Conservation (phyloP, 805 yeast genomes). For the Candida ficus region DNA sequence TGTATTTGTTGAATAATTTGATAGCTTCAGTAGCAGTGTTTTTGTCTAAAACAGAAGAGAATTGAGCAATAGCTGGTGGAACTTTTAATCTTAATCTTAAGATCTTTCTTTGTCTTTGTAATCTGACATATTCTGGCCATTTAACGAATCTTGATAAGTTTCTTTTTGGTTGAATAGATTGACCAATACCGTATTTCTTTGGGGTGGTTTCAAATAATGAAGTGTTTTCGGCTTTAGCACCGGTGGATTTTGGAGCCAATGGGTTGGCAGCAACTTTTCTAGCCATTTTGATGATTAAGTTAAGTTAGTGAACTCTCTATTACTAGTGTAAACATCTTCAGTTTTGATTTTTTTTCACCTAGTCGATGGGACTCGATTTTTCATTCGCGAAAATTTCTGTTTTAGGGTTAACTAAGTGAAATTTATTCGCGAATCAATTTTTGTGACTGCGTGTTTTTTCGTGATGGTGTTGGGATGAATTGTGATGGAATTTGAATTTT, state of each 20-base stretch:
- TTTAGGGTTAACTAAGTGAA: not conserved
- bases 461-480: not conserved
- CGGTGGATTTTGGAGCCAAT: conserved; percentile 78
- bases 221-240: conserved; percentile 61
- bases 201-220: conserved; percentile 89
- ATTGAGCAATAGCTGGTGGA: conserved; percentile 98
- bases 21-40: conserved; percentile 97
- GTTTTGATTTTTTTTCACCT: conserved; percentile 2
- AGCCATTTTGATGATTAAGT: conserved; percentile 1
- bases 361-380: not conserved
- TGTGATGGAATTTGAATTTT: no score
- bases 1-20: conserved; percentile 97
- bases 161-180: conserved; percentile 90
- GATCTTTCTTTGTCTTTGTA: conserved; percentile 98
- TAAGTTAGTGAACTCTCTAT: not conserved
- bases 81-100: conserved; percentile 94
- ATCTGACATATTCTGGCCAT: conserved; percentile 98
- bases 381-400: not conserved
- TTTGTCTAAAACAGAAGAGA: conserved; percentile 94
- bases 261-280: conserved; percentile 98
- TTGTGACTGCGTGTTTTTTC: conserved; percentile 6
- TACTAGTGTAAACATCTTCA: not conserved
- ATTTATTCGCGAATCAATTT: not conserved
- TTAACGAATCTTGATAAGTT: conserved; percentile 95
- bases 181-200: conserved; percentile 95